phyloP scores from a whole-genome alignment of 331 rosid genomes.

The Cydonia oblonga region DNA sequence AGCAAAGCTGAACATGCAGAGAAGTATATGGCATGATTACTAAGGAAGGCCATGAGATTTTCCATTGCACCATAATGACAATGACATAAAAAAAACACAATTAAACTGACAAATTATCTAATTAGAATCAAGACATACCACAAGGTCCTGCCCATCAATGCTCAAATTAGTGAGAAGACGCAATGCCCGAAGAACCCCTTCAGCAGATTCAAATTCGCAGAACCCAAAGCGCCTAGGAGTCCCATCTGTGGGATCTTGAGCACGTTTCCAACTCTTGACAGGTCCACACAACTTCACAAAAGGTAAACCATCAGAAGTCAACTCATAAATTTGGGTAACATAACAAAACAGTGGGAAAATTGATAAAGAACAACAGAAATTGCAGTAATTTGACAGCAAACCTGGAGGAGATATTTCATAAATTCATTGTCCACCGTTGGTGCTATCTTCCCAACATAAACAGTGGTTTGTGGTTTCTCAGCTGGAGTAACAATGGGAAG shows the following conservation, averaged over 20 bases:
- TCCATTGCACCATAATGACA: not conserved
- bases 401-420: conserved; percentile 78
- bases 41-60: not conserved
- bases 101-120: not conserved
- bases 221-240: conserved; percentile 87
- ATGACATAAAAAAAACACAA: not conserved
- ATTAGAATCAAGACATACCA: conserved; percentile 36
- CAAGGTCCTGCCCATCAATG: conserved; percentile 88
- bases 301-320: conserved; percentile 15
- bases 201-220: conserved; percentile 92
- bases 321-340: not conserved
- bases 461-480: conserved; percentile 76
- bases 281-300: conserved; percentile 74
- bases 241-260: conserved; percentile 80
- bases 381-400: conserved; percentile 16
- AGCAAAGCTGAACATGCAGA: not conserved
- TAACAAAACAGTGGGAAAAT: not conserved
- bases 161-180: conserved; percentile 77
- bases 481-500: conserved; percentile 66
- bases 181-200: conserved; percentile 94
- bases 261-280: conserved; percentile 95
- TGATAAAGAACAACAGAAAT: not conserved
- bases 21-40: not conserved
- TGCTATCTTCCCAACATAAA: conserved; percentile 87
- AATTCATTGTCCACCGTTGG: conserved; percentile 88